These are phyloP conservation scores for Naganishia friedmannii DNA, from an alignment of 768 basidiomycete species.

Conservation along the genomic window DNA sequence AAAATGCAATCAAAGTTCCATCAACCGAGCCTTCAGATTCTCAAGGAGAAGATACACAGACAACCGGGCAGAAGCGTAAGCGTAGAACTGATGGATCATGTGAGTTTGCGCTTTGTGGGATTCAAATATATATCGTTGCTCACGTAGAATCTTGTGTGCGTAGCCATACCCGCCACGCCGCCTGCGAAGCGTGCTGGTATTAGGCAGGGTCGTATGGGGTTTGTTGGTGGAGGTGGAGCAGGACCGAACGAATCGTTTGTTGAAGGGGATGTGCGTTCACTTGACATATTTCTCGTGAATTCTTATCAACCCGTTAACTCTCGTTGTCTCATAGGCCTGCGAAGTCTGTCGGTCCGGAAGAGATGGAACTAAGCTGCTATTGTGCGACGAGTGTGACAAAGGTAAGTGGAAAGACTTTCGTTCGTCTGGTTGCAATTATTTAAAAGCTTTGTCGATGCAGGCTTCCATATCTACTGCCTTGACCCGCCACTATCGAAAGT, in stretches of 20 bases:
- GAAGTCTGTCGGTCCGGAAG: slow-evolving; percentile 90
- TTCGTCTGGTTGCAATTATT: slow-evolving; percentile 25
- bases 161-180: slow-evolving; percentile 22
- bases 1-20: slow-evolving; percentile 1
- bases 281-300: not conserved
- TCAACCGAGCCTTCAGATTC: not conserved
- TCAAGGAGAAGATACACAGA: not conserved
- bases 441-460: slow-evolving; percentile 57
- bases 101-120: not conserved
- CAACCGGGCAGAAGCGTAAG: not conserved
- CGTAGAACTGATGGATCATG: slow-evolving; percentile 2
- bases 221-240: slow-evolving; percentile 17
- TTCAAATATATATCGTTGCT: not conserved
- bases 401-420: slow-evolving; percentile 51
- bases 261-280: slow-evolving; percentile 41
- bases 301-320: not conserved
- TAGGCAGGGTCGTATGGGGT: slow-evolving; percentile 10
- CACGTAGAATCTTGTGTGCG: not conserved
- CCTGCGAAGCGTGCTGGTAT: slow-evolving; percentile 11
- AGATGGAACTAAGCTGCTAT: slow-evolving; percentile 82
- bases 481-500: slow-evolving; percentile 81
- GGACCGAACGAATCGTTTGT: slow-evolving; percentile 10
- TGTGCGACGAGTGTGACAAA: slow-evolving; percentile 82
- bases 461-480: slow-evolving; percentile 92
- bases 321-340: slow-evolving; percentile 58